phyloP scores from a whole-genome alignment of 2,329 filamentous ascomycete species.

The Aureobasidium sp. region DNA sequence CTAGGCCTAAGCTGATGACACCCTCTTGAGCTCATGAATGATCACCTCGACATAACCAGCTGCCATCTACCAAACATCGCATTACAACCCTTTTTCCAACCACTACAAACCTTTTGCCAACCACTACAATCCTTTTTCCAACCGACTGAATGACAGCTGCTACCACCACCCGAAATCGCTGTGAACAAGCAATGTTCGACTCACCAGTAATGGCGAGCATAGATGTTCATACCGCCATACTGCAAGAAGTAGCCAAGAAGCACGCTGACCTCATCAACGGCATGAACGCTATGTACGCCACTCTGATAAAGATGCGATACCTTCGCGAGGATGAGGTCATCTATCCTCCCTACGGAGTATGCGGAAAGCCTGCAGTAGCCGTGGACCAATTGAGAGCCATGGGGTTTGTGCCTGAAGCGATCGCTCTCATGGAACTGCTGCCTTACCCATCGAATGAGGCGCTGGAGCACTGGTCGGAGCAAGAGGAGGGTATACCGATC shows the following conservation, averaged over 20 bases:
- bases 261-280: slow-evolving; percentile 13
- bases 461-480: slow-evolving; percentile 1
- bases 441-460: slow-evolving; percentile 14
- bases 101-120: too few species aligned
- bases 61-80: not conserved
- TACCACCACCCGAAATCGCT: not conserved
- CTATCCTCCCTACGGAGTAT: slow-evolving; percentile 7
- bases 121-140: not conserved
- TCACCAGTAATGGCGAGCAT: not conserved
- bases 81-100: not conserved
- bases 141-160: not conserved
- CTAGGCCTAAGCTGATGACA: not conserved
- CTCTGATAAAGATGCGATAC: slow-evolving; percentile 12
- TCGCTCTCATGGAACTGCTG: slow-evolving; percentile 11
- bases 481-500: slow-evolving; percentile 13
- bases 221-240: not conserved
- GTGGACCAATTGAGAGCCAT: not conserved
- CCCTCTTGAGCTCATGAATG: not conserved
- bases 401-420: slow-evolving; percentile 6
- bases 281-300: not conserved
- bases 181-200: not conserved
- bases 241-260: not conserved
- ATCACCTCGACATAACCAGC: not conserved
- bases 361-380: slow-evolving; percentile 7
- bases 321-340: slow-evolving; percentile 10